Conservation (phyloP, 495 filamentous ascomycete genomes). For the Lichenothelia convexa region DNA sequence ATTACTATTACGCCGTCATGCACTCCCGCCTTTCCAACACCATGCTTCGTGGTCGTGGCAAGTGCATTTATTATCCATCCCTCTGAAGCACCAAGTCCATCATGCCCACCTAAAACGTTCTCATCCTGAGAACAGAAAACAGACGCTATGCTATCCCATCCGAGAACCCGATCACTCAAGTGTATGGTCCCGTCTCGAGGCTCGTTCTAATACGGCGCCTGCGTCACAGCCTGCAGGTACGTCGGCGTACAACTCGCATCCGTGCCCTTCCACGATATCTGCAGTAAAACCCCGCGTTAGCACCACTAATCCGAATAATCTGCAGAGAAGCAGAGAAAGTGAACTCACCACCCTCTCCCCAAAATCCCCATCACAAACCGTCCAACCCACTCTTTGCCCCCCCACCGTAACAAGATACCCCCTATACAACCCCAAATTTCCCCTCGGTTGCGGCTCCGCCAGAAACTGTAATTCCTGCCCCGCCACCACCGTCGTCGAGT, state of each 20-base stretch:
- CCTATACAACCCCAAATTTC: constrained; percentile 11
- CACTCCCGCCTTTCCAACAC: too few species aligned
- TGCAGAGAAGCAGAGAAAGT: background rate
- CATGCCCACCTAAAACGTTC: too few species aligned
- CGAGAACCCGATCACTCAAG: too few species aligned
- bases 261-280: constrained; percentile 14
- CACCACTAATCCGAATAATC: background rate
- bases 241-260: constrained; percentile 10
- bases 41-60: too few species aligned
- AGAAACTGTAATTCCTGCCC: constrained; percentile 10
- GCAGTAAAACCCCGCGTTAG: constrained; percentile 2
- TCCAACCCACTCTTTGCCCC: constrained; percentile 14
- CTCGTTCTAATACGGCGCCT: constrained; percentile 16
- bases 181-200: too few species aligned
- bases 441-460: constrained; percentile 4
- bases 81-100: too few species aligned
- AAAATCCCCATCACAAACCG: constrained; percentile 12
- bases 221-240: constrained; percentile 13
- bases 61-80: too few species aligned
- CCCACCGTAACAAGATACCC: constrained; percentile 15
- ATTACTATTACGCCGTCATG: too few species aligned
- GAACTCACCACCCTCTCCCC: constrained; percentile 9
- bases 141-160: too few species aligned
- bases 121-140: too few species aligned
- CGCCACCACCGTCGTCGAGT: constrained; percentile 9